These are phyloP conservation scores for Cicer pinnatifidum DNA, from an alignment of 306 rosid species.

Conservation along the genomic window DNA sequence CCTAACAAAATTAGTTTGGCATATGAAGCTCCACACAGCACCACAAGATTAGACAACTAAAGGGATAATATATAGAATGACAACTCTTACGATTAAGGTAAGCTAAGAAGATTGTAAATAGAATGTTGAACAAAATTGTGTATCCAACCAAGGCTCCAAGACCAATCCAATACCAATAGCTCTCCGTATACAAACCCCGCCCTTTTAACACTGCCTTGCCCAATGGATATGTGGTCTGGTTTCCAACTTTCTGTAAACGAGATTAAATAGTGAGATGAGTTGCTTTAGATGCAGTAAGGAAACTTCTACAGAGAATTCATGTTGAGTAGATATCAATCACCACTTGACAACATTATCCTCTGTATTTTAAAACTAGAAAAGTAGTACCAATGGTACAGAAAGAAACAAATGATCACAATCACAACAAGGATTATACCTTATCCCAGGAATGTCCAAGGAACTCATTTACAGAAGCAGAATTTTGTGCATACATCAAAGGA, in stretches of 20 bases:
- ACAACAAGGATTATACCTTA: slow-evolving; percentile 58
- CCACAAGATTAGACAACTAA: slow-evolving; percentile 33
- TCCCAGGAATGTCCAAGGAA: slow-evolving; percentile 97
- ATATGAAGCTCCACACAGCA: slow-evolving; percentile 36
- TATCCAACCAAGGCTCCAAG: slow-evolving; percentile 95
- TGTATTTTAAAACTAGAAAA: slow-evolving; percentile 19
- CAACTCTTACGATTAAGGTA: slow-evolving; percentile 91
- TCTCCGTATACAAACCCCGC: slow-evolving; percentile 71
- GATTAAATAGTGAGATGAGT: slow-evolving; percentile 36
- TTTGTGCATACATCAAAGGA: slow-evolving; percentile 97
- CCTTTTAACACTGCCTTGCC: slow-evolving; percentile 74
- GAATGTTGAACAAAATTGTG: slow-evolving; percentile 76
- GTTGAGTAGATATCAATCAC: slow-evolving; percentile 23
- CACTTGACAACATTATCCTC: slow-evolving; percentile 29
- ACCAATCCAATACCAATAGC: slow-evolving; percentile 99
- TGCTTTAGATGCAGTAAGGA: slow-evolving; percentile 41
- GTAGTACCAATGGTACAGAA: background rate
- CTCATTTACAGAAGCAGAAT: slow-evolving; percentile 92
- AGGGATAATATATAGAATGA: slow-evolving; percentile 37
- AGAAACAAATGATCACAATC: slow-evolving; percentile 27
- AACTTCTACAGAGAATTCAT: slow-evolving; percentile 14
- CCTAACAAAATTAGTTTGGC: slow-evolving; percentile 25
- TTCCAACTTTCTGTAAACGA: slow-evolving; percentile 58
- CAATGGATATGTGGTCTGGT: slow-evolving; percentile 58
- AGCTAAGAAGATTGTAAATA: slow-evolving; percentile 83